phyloP scores from a whole-genome alignment of 768 basidiomycete genomes.

The Tricholoma saponaceum region DNA sequence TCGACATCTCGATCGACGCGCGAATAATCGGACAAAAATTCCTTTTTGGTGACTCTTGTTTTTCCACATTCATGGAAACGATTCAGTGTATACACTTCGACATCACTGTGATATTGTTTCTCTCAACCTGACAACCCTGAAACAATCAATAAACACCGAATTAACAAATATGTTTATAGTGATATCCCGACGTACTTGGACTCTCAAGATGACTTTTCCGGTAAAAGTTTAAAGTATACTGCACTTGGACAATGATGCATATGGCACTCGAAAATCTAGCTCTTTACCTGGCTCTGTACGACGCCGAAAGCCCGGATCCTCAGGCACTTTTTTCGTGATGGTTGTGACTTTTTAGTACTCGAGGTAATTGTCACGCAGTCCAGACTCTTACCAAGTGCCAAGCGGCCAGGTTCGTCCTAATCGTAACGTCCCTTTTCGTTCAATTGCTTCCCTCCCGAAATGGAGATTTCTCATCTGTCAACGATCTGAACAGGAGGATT shows the following conservation, averaged over 20 bases:
- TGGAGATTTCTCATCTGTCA: slow-evolving; percentile 35
- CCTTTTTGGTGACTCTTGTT: neutral
- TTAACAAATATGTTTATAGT: neutral
- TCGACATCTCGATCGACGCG: neutral
- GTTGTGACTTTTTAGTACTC: too few relatives aligned
- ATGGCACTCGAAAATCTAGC: neutral
- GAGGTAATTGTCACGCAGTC: slow-evolving; percentile 25
- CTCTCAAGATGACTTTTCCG: too few relatives aligned
- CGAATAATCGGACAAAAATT: neutral
- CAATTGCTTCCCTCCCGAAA: slow-evolving; percentile 22
- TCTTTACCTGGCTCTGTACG: too few relatives aligned
- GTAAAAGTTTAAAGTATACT: too few relatives aligned
- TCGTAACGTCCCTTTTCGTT: slow-evolving; percentile 17
- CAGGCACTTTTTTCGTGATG: too few relatives aligned
- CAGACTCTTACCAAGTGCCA: slow-evolving; percentile 12
- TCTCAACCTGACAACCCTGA: neutral
- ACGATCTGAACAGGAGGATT: slow-evolving; percentile 36
- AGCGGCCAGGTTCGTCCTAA: slow-evolving; percentile 14
- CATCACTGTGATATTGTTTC: neutral
- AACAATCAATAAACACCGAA: neutral
- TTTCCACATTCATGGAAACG: too few relatives aligned
- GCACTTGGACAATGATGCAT: neutral
- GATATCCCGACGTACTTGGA: too few relatives aligned
- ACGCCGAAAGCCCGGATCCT: too few relatives aligned
- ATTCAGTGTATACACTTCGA: too few relatives aligned